These are phyloP conservation scores for Decorospora gaudefroyi DNA, from an alignment of 2,329 filamentous ascomycete species.

Conservation along the genomic window DNA sequence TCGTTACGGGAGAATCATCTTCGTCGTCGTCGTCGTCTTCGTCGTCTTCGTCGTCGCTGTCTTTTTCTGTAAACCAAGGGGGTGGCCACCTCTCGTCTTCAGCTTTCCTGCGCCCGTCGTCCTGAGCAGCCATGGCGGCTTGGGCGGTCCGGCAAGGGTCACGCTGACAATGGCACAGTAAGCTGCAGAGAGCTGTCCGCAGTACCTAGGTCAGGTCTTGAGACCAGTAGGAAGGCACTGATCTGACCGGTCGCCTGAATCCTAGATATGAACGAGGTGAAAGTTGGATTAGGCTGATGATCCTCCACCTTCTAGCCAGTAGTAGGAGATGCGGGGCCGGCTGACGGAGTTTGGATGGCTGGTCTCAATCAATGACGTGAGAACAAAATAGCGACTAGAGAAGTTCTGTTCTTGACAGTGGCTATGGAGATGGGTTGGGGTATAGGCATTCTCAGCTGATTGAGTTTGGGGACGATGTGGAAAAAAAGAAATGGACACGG, in stretches of 20 bases:
- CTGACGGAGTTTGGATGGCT: slow-evolving; percentile 27
- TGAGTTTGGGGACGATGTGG: background rate
- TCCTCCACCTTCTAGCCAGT: slow-evolving; percentile 24
- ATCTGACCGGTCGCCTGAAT: slow-evolving; percentile 14
- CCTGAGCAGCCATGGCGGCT: slow-evolving; percentile 26
- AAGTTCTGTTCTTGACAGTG: background rate
- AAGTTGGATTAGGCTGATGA: slow-evolving; percentile 24
- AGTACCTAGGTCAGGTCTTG: slow-evolving; percentile 22
- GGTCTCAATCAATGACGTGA: slow-evolving; percentile 30
- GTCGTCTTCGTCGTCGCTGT: too few relatives aligned
- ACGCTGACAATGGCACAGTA: slow-evolving; percentile 25
- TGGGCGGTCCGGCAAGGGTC: slow-evolving; percentile 10
- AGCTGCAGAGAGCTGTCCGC: slow-evolving; percentile 9
- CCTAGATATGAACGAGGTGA: slow-evolving; percentile 12
- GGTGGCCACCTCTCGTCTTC: slow-evolving; percentile 4
- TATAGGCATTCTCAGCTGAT: too few relatives aligned
- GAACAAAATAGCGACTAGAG: slow-evolving; percentile 3
- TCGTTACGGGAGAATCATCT: too few relatives aligned
- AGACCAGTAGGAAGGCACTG: slow-evolving; percentile 9
- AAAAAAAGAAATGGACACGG: slow-evolving; percentile 7
- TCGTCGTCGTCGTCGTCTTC: too few relatives aligned
- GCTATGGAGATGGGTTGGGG: too few relatives aligned
- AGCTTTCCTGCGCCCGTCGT: slow-evolving; percentile 8
- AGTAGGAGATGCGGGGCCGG: slow-evolving; percentile 39
- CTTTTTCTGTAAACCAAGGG: slow-evolving; percentile 1